Base-by-base conservation (phyloP, 2,329 filamentous ascomycete species). In the Hymenoscyphus salicellus region DNA sequence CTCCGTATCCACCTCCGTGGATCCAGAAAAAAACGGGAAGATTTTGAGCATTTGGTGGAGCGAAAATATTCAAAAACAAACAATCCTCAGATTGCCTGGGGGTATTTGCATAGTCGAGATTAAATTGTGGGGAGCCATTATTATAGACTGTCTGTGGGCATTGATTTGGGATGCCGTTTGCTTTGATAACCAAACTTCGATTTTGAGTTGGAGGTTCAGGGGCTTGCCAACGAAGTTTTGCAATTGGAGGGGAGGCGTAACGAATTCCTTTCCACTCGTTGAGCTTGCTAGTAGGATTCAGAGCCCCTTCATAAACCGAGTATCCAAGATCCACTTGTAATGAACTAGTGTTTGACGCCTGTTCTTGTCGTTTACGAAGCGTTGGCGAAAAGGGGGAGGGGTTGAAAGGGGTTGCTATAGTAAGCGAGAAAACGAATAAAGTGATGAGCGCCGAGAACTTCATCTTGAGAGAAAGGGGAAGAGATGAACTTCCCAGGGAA, bases 21-120 rank as follows among this genome's bases (percentile, higher is more conserved):
- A 83, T 81, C 78, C 78, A 82, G 3, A 83, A 77, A 0, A 83
- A 64, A 0, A 84, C 81, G 0, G 81, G 78, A 72, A 75, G 57
- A 58, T 76, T 72, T 30, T 77, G 71, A 14, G 80, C 72, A n/a
- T 71, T 66, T 55, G 77, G 70, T 2, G 82, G 80, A 1, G 78
- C 76, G 58, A 76, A 76, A 3, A 83, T 76, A 64, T 81, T 81
- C 6, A 83, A 68, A 66, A 80, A 83, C 7, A 79, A 71, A 64
- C 81, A 83, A 63, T 63, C 62, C 41, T 63, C 62, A 14, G 43
- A 49, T 23, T 52, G n/a, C 16, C 20, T 30, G n/a, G 43, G 30
- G 2, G 2, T 4, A 32, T 56, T 30, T 8, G 55, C 16, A 16
- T 5, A 38, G 3, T 20, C 46, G 17, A 55, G 60, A 2, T 55